Conservation (phyloP, 2,329 filamentous ascomycete genomes). For the Diaporthe caulivora region DNA sequence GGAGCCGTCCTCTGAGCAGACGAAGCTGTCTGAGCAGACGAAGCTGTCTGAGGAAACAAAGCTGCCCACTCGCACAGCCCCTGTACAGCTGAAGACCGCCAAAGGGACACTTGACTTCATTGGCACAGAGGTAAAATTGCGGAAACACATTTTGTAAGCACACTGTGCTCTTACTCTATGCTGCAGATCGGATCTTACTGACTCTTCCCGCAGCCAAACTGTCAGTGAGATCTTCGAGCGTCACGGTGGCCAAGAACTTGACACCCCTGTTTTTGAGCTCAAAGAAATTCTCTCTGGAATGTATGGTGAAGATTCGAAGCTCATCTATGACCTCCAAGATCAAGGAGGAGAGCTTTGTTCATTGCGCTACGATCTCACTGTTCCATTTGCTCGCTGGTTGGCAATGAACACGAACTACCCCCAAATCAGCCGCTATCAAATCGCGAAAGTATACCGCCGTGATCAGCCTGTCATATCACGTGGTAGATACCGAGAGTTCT, state of each 20-base stretch:
- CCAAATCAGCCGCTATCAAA: constrained; percentile 92
- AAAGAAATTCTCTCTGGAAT: constrained; percentile 72
- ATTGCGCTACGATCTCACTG: constrained; percentile 84
- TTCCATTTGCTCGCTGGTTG: constrained; percentile 89
- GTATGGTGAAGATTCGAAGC: constrained; percentile 51
- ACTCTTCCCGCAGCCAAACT: constrained; percentile 54
- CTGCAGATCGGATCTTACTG: no score
- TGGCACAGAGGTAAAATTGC: no score
- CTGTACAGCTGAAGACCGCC: no score
- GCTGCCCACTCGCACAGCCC: no score
- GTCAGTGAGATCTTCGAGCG: constrained; percentile 78
- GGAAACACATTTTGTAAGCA: no score
- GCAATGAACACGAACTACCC: constrained; percentile 88
- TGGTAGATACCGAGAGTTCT: constrained; percentile 94
- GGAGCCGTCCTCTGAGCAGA: no score
- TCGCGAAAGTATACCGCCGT: constrained; percentile 69
- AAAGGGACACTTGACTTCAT: no score
- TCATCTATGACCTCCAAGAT: constrained; percentile 87
- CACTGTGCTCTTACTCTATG: no score
- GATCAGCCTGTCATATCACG: constrained; percentile 89
- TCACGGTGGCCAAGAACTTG: constrained; percentile 78
- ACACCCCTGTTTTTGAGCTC: constrained; percentile 82
- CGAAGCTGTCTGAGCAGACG: no score
- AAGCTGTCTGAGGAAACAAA: no score
- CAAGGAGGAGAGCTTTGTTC: constrained; percentile 87